Evolutionary conservation across 163 green algal species (phyloP), one percentile per base, ranked within the genome.

Genomic region (Scenedesmus sp.): DNA sequence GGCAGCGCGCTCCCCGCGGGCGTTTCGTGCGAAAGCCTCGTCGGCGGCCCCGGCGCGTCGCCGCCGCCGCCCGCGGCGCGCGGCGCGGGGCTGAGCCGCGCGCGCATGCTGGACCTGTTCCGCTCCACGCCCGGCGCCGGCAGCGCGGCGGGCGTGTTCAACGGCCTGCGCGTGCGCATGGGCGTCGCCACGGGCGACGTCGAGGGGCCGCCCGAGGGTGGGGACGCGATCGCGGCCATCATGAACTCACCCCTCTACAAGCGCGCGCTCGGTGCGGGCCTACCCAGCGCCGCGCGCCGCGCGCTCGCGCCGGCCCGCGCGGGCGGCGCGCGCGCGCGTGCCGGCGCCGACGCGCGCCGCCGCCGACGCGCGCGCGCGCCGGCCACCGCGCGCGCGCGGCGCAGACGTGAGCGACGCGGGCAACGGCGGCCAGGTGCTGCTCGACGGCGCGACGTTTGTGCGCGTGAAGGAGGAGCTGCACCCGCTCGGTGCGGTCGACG

Each of bases 81-180:
- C n/a, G 39, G 53, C 36, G 36, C 22, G 34, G 18, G n/a, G n/a
- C n/a, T n/a, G n/a, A n/a, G 57, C 44, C 42, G 34, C 45, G 73
- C 45, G 10, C 60, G 72, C n/a, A 63, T 73, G 72, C 47, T 53
- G 20, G 60, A 72, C 18, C 26, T 58, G 5, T 64, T 73, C n/a
- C n/a, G n/a, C n/a, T n/a, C n/a, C 60, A 50, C 11, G 48, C 4
- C 4, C 48, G 13, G 15, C 28, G 44, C 22, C n/a, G 28, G 56
- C 42, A 10, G 0, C 28, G 5, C 7, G 66, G 29, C 33, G 14
- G 34, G 22, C 14, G 34, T 83, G 13, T 88, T 89, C 65, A 85
- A 85, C 34, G 86, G 86, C 17, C 57, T 91, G 31, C 72, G 82
- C 9, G 86, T 91, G 54, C 81, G 84, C 53, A 91, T 91, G 86